Evolutionary conservation across 192 early-diverging fungal genomes (phyloP), one percentile per base, ranked within the genome.

Genomic region (Mortierella hygrophila): DNA sequence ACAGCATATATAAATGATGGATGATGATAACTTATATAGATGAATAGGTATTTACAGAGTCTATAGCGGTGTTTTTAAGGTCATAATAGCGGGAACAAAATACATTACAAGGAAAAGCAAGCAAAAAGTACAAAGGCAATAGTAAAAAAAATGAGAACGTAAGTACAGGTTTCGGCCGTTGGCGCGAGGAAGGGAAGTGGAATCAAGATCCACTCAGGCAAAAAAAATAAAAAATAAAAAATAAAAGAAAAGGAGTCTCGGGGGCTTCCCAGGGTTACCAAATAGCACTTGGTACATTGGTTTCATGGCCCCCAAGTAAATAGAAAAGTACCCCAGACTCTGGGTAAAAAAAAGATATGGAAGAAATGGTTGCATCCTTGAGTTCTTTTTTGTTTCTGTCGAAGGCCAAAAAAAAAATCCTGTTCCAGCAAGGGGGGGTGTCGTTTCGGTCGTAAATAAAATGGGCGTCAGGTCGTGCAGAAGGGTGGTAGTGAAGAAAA

Each of bases 21-120:
- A 52, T 52, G 18, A 52, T 21, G 18, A 52, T 21, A 52, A 20
- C 20, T 18, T 60, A 26, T 60, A 60, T 60, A 10, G 23, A 26
- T 0, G 55, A 26, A 60, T 7, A 60, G 55, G 55, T 60, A 60
- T 60, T 60, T 60, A 60, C 55, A 60, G n/a, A 18, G 55, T 60
- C 55, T 60, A 60, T 57, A 3, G 55, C 9, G 21, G 55, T 60
- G 55, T 8, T 60, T 60, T 60, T 60, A 2, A 10, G n/a, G 55
- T 60, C 55, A 26, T 60, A 60, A 60, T 26, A 26, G 55, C 55
- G n/a, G 55, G 55, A 60, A 60, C 55, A 26, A 60, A 60, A 60
- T 60, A 60, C 55, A 60, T 60, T 60, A 60, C 55, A 60, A 60
- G 55, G 55, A 60, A 60, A 60, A 60, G 55, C 55, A 54, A 54